Evolutionary conservation across 805 yeast species (phyloP).

Genomic region (Candida oleophila): DNA sequence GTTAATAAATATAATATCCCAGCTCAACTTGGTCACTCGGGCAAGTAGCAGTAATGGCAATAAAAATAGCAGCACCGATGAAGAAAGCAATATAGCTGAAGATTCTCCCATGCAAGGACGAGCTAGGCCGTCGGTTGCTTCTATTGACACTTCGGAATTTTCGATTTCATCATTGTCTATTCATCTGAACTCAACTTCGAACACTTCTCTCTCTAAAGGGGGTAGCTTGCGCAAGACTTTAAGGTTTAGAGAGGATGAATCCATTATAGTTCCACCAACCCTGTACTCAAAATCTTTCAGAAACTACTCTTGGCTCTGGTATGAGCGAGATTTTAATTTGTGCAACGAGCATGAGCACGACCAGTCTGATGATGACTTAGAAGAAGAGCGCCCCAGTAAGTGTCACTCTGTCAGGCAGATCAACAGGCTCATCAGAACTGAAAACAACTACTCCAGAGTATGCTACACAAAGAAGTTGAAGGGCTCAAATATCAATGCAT

Average conservation of each 20-base stretch:
- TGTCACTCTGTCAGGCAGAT: conserved; percentile 22
- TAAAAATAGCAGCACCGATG: background rate
- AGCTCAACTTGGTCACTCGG: conserved; percentile 6
- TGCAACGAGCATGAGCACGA: conserved; percentile 16
- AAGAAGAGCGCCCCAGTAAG: background rate
- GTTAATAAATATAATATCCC: conserved; percentile 15
- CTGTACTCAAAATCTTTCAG: background rate
- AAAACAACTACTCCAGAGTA: conserved; percentile 14
- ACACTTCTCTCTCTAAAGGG: conserved; percentile 3
- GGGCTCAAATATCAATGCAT: conserved; percentile 12
- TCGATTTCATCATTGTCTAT: conserved; percentile 6
- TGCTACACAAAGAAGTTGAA: conserved; percentile 23
- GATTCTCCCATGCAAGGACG: conserved; percentile 1
- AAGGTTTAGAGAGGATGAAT: conserved; percentile 17
- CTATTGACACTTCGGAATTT: conserved; percentile 10
- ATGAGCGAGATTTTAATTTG: conserved; percentile 27
- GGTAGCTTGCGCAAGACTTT: conserved; percentile 2
- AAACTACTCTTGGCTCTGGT: conserved; percentile 30
- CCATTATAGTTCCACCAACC: conserved; percentile 11
- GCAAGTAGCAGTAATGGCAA: background rate
- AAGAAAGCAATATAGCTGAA: background rate
- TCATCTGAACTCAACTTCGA: conserved; percentile 8
- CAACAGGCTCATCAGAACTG: conserved; percentile 17
- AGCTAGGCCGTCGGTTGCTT: conserved; percentile 9
- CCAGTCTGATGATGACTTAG: conserved; percentile 14